phyloP scores from a whole-genome alignment of 2,329 filamentous ascomycete genomes.

The Rhynchosporium secalis region DNA sequence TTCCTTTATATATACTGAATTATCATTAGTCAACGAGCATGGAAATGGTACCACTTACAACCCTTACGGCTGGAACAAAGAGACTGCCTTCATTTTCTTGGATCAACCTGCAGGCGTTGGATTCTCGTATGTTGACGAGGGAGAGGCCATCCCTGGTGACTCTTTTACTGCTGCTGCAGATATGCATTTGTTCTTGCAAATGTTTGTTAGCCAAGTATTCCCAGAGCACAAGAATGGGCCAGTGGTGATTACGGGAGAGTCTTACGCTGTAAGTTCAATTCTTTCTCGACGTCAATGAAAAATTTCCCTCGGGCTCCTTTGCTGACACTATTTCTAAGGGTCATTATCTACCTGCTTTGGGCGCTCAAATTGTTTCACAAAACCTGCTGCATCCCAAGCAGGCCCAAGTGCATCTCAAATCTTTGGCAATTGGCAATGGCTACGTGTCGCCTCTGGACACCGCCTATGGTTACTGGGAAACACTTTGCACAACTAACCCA shows the following conservation, averaged over 20 bases:
- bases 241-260: conserved; percentile 51
- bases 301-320: background rate
- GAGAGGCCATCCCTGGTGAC: conserved; percentile 38
- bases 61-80: conserved; percentile 64
- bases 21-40: conserved; percentile 39
- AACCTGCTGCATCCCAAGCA: conserved; percentile 45
- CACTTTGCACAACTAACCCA: conserved; percentile 48
- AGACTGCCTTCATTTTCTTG: conserved; percentile 52
- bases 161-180: conserved; percentile 49
- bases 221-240: conserved; percentile 43
- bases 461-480: conserved; percentile 48
- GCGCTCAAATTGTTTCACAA: conserved; percentile 46
- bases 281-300: background rate
- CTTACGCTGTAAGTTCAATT: conserved; percentile 44
- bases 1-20: no score
- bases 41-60: conserved; percentile 48
- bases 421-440: conserved; percentile 49
- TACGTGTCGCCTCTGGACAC: conserved; percentile 46
- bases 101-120: conserved; percentile 67
- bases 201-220: conserved; percentile 49
- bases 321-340: conserved; percentile 39
- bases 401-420: conserved; percentile 46
- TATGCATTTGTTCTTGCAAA: conserved; percentile 51
- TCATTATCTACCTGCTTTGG: conserved; percentile 49
- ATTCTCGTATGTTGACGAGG: conserved; percentile 55